Evolutionary conservation across 352 stramenopile genomes (phyloP).

Genomic region (Elongisporangium anandrum): DNA sequence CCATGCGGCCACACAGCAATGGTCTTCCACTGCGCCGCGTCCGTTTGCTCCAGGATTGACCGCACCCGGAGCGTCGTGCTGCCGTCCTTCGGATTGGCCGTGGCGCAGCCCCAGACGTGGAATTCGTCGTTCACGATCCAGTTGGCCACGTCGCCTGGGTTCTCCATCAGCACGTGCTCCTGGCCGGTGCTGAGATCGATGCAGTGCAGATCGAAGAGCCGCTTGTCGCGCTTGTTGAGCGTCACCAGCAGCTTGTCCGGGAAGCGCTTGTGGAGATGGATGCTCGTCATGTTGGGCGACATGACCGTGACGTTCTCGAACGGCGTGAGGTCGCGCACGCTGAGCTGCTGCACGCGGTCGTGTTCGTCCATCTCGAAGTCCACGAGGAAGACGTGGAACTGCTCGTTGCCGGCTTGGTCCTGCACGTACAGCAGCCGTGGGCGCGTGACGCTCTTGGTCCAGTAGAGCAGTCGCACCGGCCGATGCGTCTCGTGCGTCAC

Average conservation of each 20-base stretch:
- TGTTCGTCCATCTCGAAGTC: constrained; percentile 28
- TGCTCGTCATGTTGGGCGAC: constrained; percentile 7
- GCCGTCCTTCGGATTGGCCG: constrained; percentile 13
- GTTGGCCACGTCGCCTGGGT: constrained; percentile 21
- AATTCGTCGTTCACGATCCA: constrained; percentile 28
- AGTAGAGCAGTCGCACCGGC: constrained; percentile 32
- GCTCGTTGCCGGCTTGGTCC: constrained; percentile 37
- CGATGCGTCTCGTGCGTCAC: constrained; percentile 34
- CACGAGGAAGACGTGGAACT: constrained; percentile 37
- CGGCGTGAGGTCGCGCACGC: constrained; percentile 34
- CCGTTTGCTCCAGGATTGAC: constrained; percentile 8
- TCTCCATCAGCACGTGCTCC: constrained; percentile 18
- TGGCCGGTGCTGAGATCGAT: constrained; percentile 24
- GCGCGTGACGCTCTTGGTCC: constrained; percentile 21
- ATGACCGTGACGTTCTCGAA: constrained; percentile 26
- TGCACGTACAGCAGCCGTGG: constrained; percentile 36
- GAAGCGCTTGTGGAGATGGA: constrained; percentile 18
- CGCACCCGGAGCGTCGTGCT: constrained; percentile 24
- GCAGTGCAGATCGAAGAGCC: constrained; percentile 26
- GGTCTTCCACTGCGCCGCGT: constrained; percentile 20
- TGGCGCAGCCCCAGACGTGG: constrained; percentile 15
- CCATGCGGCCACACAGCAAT: constrained; percentile 33
- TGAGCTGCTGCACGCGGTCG: constrained; percentile 12
- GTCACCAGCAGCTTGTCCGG: constrained; percentile 30
- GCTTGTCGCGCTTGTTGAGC: constrained; percentile 28